phyloP scores from a whole-genome alignment of 768 basidiomycete genomes.

The Holtermannia corniformis region DNA sequence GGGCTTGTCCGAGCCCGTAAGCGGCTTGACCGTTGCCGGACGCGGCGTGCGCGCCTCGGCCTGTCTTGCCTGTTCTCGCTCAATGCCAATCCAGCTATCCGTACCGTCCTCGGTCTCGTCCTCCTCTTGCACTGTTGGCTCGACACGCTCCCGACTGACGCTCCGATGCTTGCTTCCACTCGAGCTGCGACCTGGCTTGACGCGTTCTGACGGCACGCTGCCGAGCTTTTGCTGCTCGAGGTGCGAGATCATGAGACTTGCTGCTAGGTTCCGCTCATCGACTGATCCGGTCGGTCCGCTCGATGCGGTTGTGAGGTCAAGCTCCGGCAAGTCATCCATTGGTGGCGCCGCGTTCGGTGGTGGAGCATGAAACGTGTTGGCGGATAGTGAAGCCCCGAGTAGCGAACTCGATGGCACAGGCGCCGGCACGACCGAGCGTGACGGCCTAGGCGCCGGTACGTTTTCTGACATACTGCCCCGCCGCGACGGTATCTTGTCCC shows the following conservation, averaged over 20 bases:
- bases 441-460: background rate
- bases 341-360: background rate
- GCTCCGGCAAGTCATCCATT: background rate
- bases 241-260: background rate
- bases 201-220: background rate
- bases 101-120: constrained; percentile 11
- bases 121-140: constrained; percentile 2
- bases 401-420: constrained; percentile 19
- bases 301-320: background rate
- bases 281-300: background rate
- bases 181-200: background rate
- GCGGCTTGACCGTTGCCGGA: constrained; percentile 12
- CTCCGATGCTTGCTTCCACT: background rate
- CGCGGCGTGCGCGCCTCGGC: constrained; percentile 19
- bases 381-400: constrained; percentile 28
- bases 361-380: constrained; percentile 20
- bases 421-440: constrained; percentile 1
- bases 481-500: constrained; percentile 4
- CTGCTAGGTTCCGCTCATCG: background rate
- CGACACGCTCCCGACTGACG: background rate
- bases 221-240: constrained; percentile 1
- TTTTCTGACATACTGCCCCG: constrained; percentile 3
- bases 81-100: constrained; percentile 31
- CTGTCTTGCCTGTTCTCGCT: constrained; percentile 2
- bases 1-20: constrained; percentile 8